Evolutionary conservation across 2,329 filamentous ascomycete species (phyloP).

Genomic region (Fragosphaeria purpurea): DNA sequence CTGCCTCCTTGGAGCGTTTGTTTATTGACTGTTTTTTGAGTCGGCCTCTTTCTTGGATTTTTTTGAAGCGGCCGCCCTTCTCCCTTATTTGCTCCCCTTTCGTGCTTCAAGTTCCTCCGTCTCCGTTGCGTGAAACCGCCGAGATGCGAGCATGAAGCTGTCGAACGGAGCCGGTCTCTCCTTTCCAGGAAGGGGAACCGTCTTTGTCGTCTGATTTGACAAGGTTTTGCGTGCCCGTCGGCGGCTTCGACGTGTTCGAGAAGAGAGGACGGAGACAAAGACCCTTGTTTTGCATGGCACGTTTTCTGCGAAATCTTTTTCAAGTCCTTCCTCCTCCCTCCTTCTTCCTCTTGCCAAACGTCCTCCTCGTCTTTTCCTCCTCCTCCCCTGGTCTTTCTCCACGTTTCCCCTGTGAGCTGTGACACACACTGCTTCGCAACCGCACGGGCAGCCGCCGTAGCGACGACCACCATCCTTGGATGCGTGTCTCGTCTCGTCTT

Average conservation of each 20-base stretch:
- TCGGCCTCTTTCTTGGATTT: too few relatives aligned
- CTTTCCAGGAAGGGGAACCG: background rate
- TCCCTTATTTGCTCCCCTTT: too few relatives aligned
- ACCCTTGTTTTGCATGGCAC: background rate
- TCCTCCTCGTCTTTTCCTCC: slow-evolving; percentile 1
- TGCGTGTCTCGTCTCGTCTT: background rate
- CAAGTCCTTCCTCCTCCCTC: too few relatives aligned
- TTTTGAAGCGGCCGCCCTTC: too few relatives aligned
- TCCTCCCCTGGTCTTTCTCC: background rate
- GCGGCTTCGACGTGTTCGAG: too few relatives aligned
- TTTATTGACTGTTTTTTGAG: too few relatives aligned
- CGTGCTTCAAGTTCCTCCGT: too few relatives aligned
- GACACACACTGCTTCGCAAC: slow-evolving; percentile 4
- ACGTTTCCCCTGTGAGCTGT: background rate
- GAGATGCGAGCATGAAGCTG: background rate
- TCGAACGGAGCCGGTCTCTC: slow-evolving; percentile 1
- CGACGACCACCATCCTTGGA: background rate
- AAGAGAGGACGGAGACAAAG: too few relatives aligned
- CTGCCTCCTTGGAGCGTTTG: too few relatives aligned
- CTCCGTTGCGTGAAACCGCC: too few relatives aligned
- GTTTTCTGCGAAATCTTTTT: too few relatives aligned
- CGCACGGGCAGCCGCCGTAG: slow-evolving; percentile 6
- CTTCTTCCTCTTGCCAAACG: too few relatives aligned
- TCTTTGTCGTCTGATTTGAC: background rate
- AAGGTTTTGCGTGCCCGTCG: background rate